Evolutionary conservation across 139 green algal genomes (phyloP), one percentile per base, ranked within the genome.

Genomic region (Chlorella vulgaris): DNA sequence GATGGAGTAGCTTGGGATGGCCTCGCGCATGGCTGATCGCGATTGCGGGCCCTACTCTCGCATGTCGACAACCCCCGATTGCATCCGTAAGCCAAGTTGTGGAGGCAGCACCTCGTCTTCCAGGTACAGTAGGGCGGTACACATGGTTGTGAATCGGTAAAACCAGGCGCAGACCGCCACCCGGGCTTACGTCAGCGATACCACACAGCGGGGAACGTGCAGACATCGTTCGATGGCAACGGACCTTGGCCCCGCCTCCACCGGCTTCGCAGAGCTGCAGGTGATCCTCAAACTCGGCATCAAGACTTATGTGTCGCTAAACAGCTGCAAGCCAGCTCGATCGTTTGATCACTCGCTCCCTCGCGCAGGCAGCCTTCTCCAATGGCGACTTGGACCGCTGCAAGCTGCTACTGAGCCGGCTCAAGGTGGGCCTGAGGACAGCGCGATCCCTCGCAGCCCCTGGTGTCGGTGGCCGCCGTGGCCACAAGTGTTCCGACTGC

Each of bases 351-450:
- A 4, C 68, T 50, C 33, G 65, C 65, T 50, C 31, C 10, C 21
- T 39, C 7, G 26, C 51, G 42, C 80, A 84, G 80, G 69, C 33
- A 35, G 80, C 80, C 69, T 68, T 80, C 29, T 58, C 39, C 36
- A 86, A 83, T 21, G 51, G 81, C 21, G 84, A 88, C 74, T 28
- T 68, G 63, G 33, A n/a, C 28, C 35, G 26, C 42, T 73, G 70
- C 66, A 74, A 73, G 29, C 58, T 53, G 36, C 33, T 81, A 29
- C 61, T 88, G 74, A 77, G 38, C 29, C 36, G 39, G 24, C 84
- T 88, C n/a, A 86, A 88, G 78, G 84, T 88, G 43, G 26, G 74
- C 35, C 4, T 22, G 15, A 7, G 33, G 15, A 13, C 39, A 13
- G 38, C n/a, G n/a, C n/a, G n/a, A n/a, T n/a, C n/a, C n/a, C n/a